phyloP scores from a whole-genome alignment of 1,284 basidiomycete species.

The Athelia psychrophila region DNA sequence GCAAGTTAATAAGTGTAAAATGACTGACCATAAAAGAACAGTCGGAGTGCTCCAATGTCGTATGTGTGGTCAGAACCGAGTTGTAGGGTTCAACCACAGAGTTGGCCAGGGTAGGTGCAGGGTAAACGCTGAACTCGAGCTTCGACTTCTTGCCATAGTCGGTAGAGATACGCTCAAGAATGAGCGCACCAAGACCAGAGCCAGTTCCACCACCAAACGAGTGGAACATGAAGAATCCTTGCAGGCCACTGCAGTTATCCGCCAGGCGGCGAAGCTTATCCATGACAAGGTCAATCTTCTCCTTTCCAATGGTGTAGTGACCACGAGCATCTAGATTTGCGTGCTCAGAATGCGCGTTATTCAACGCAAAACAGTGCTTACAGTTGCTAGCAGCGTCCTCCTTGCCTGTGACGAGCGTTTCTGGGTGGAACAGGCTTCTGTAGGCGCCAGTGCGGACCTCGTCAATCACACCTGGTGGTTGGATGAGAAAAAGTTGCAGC shows the following conservation, averaged over 20 bases:
- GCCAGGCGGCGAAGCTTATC: slow-evolving; percentile 96
- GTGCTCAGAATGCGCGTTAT: not conserved
- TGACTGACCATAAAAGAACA: slow-evolving; percentile 92
- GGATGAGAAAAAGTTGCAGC: no score
- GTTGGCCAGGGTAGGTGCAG: slow-evolving; percentile 91
- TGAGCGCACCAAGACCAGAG: slow-evolving; percentile 97
- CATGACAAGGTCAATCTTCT: slow-evolving; percentile 90
- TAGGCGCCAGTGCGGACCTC: slow-evolving; percentile 96
- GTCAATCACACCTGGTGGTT: slow-evolving; percentile 68
- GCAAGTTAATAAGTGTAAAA: slow-evolving; percentile 1
- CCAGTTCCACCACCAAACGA: slow-evolving; percentile 99
- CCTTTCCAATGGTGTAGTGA: slow-evolving; percentile 98
- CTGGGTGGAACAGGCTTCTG: slow-evolving; percentile 97
- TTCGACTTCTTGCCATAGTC: slow-evolving; percentile 99
- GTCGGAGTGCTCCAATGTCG: slow-evolving; percentile 98
- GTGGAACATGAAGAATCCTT: slow-evolving; percentile 99
- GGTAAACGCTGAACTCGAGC: slow-evolving; percentile 98
- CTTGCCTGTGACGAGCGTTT: slow-evolving; percentile 97
- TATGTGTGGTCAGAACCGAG: slow-evolving; percentile 98
- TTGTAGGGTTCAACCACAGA: slow-evolving; percentile 99
- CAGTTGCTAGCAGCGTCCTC: slow-evolving; percentile 99
- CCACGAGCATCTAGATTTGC: slow-evolving; percentile 82
- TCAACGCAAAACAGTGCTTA: slow-evolving; percentile 36
- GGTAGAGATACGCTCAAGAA: slow-evolving; percentile 95
- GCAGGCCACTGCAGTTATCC: slow-evolving; percentile 97